Base-by-base conservation (phyloP, 2,329 filamentous ascomycete genomes). In the Neopestalotiopsis rosae region DNA sequence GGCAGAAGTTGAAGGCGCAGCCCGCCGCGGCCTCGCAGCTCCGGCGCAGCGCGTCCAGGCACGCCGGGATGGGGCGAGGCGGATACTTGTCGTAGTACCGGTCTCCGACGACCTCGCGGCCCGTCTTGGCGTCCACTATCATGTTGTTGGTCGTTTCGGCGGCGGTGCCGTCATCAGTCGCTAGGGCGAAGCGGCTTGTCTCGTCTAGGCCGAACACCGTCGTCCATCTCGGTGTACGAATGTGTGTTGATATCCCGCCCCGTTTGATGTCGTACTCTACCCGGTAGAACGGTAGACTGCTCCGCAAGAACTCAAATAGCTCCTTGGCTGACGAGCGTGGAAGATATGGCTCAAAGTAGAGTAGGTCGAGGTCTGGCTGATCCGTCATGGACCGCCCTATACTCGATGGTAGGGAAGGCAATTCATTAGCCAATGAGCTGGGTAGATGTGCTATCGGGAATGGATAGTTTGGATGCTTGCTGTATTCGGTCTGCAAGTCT, bases 321-420 rank as follows among this genome's bases (percentile, higher is more conserved):
- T 88, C 82, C 3, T 84, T 83, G 24, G 88, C 84, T 12, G 88
- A 82, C 13, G 85, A 78, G 2, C 83, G 80, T 0, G 90, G 87
- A 4, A 95, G 85, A 71, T 92, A 95, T 0, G 92, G 92, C 74
- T 93, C 86, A 76, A 91, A 95, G 79, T 93, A 93, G 9, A 95
- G 80, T 0, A 95, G 83, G 76, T 95, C 91, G 0, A 95, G 85
- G 71, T 94, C 87, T 0, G 88, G 87, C 74, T 92, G 89, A 74
- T 94, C 85, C 72, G 89, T 89, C 72, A 94, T 91, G 2, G 77
- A 74, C 61, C 81, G 84, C 1, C 85, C 87, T 69, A 87, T 82
- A 24, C 84, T 80, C 1, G 86, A 84, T 5, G 90, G 89, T 1
- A 85, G 73, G 4, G 81, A 83, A 0, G 75, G 70, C 2, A 88